These are phyloP conservation scores for Phytophthora pistaciae DNA, from an alignment of 352 stramenopile genomes.

Conservation along the genomic window DNA sequence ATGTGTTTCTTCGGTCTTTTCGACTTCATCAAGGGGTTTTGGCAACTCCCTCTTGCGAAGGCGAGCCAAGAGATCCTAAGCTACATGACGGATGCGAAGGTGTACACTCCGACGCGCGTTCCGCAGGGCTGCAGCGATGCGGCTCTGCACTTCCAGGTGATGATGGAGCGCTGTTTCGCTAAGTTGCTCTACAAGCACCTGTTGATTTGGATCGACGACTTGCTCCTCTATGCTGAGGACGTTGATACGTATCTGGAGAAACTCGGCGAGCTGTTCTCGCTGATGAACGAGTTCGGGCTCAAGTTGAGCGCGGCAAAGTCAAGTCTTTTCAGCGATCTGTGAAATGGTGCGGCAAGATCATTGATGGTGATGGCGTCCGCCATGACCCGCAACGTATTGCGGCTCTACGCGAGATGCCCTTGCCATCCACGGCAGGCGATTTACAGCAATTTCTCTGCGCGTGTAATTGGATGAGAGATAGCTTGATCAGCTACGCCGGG, in stretches of 20 bases:
- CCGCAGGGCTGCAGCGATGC: slow-evolving; percentile 24
- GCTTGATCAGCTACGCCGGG: slow-evolving; percentile 1
- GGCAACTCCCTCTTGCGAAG: background rate
- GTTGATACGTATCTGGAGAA: slow-evolving; percentile 30
- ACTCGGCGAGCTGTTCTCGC: slow-evolving; percentile 25
- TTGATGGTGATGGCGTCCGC: slow-evolving; percentile 3
- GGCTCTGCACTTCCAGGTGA: slow-evolving; percentile 15
- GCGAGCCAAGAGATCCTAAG: slow-evolving; percentile 19
- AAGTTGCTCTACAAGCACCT: slow-evolving; percentile 19
- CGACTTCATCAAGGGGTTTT: too few relatives aligned
- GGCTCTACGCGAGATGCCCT: background rate
- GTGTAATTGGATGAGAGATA: slow-evolving; percentile 15
- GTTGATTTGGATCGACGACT: slow-evolving; percentile 45
- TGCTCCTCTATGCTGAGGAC: slow-evolving; percentile 32
- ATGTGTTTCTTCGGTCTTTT: slow-evolving; percentile 11
- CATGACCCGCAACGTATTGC: slow-evolving; percentile 11
- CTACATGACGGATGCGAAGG: slow-evolving; percentile 28
- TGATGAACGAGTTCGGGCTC: slow-evolving; percentile 28
- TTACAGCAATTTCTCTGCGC: slow-evolving; percentile 18
- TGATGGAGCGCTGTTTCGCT: slow-evolving; percentile 10
- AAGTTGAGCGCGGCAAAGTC: slow-evolving; percentile 39
- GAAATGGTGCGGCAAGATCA: slow-evolving; percentile 35
- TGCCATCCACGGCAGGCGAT: slow-evolving; percentile 1
- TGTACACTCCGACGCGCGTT: slow-evolving; percentile 23
- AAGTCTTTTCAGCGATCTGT: slow-evolving; percentile 21